phyloP scores from a whole-genome alignment of 768 basidiomycete species.

The Candolleomyces aberdarensis region DNA sequence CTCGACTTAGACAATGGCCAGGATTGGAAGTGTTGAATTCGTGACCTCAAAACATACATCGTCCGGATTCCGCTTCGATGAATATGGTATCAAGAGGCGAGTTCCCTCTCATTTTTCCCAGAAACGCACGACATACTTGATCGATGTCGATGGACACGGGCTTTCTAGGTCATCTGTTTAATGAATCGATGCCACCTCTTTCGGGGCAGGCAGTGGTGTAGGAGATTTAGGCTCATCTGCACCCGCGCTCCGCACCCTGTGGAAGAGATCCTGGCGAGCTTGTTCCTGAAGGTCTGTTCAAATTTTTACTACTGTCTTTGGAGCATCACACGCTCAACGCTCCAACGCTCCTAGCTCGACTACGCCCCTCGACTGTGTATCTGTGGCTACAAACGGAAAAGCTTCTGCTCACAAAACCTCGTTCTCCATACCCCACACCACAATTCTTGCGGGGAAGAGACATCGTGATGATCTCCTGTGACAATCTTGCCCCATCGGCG shows the following conservation, averaged over 20 bases:
- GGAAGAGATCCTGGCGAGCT: too few species aligned
- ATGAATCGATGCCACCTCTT: too few species aligned
- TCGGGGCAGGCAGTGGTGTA: too few species aligned
- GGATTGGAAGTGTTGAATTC: neutral
- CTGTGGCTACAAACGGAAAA: too few species aligned
- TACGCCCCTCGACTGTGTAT: too few species aligned
- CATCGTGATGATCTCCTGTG: neutral
- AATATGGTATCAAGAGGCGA: neutral
- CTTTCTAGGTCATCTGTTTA: too few species aligned
- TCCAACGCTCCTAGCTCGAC: too few species aligned
- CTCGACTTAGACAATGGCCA: neutral
- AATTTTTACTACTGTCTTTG: too few species aligned
- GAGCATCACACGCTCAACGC: too few species aligned
- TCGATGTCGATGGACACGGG: neutral
- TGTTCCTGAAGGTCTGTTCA: too few species aligned
- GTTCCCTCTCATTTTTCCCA: neutral
- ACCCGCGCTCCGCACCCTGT: too few species aligned
- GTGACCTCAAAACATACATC: neutral
- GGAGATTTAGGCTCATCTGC: too few species aligned
- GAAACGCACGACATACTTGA: neutral
- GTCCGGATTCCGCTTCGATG: neutral
- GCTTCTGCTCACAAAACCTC: neutral
- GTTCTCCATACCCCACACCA: neutral
- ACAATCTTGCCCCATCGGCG: neutral
- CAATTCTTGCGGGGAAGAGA: neutral